Base-by-base conservation (phyloP, 352 stramenopile genomes). In the Phytophthora foliorum region DNA sequence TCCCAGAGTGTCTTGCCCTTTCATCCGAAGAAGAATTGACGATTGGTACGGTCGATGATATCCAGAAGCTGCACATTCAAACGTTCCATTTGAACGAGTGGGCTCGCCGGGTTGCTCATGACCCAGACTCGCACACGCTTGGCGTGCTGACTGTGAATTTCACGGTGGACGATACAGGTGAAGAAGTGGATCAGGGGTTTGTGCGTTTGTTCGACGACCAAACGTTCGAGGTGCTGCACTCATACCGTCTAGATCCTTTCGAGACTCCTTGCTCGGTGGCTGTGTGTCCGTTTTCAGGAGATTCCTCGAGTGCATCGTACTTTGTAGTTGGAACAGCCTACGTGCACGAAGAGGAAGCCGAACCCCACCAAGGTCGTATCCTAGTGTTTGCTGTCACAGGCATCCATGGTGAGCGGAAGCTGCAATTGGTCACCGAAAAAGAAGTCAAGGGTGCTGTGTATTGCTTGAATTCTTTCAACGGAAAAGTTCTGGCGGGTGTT, bases 31-130 rank as follows among this genome's bases (percentile, higher is more conserved):
- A 92, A 58, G 94, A 95, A 53, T 74, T 99, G 22, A 97, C 93
- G 6, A 97, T 99, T 49, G 98, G 98, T 31, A 98, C 95, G 4
- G 98, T 99, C 41, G 97, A 99, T 69, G 94, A 99, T 70, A 99
- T 99, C 68, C 97, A 99, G 70, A 99, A 99, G 69, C 88, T 99
- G 36, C 97, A 99, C 81, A 98, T 99, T 50, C 97, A 98, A 60
- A 98, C 97, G 32, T 95, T 98, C 61, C 93, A 89, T 55, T 69
- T 99, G 16, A 94, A 96, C 32, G 97, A 98, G 77, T 97, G 93
- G 75, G 95, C 97, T 2, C 90, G 95, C 24, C 82, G 93, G 60
- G 97, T 99, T 67, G 86, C 91, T n/a, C 87, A 97, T 56, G 88
- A 93, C 44, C 59, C 76, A 3, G 70, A 90, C 31, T 94, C 90